Evolutionary conservation across 306 rosid genomes (phyloP), one percentile per base, ranked within the genome.

Genomic region (Sechiopsis laciniata): DNA sequence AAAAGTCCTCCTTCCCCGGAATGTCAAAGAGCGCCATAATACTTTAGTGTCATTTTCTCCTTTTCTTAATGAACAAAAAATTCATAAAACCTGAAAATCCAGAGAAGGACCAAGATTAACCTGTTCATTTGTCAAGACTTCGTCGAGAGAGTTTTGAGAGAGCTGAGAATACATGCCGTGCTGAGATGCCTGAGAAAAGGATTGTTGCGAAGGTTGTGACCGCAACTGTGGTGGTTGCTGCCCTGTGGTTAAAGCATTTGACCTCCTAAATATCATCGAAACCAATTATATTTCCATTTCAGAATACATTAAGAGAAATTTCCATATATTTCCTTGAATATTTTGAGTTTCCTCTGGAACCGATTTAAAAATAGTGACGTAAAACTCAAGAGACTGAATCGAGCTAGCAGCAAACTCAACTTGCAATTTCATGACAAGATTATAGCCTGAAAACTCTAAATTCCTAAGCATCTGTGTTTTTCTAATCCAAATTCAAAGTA

Each of bases 171-270:
- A 80, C 79, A 83, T 59, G 79, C 88, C 90, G 29, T 78, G 96
- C 85, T 89, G 97, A 80, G 97, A 93, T 6, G 96, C 96, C 75
- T 88, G 97, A 56, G 99, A 95, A 77, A 84, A 80, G 65, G 99
- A 91, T 78, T 85, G 99, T 76, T 89, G 95, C 17, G 99, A 94
- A 15, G 75, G 87, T 75, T 94, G 97, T 10, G 97, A 89, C 20
- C 95, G 92, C 72, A 82, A 83, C 86, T 91, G 99, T 19, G 97
- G 87, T 19, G 78, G 79, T 83, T 88, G 95, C 75, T 85, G 69
- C 81, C 97, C 99, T 37, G 80, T 80, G 7, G 87, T 61, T 7
- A 55, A 75, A 65, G 70, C 74, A 77, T 70, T 91, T 71, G 83
- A 58, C 75, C 85, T 88, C 87, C 97, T 87, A 54, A 76, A 72